Conservation (phyloP, 2,329 filamentous ascomycete genomes). For the Colletotrichum tofieldiae region DNA sequence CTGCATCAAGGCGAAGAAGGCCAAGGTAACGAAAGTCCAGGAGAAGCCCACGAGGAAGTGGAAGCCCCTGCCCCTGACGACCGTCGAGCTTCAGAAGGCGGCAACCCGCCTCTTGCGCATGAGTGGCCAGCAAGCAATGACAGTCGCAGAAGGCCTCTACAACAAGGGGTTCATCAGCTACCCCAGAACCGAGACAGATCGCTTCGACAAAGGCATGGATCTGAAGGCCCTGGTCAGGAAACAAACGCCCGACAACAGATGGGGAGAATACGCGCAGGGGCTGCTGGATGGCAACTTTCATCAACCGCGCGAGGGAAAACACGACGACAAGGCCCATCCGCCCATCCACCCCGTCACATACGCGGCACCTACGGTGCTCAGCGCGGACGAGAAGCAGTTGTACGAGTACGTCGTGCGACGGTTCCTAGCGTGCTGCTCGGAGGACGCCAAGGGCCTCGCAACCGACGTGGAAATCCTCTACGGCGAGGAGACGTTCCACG, state of each 20-base stretch:
- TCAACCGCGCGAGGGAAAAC: slow-evolving; percentile 84
- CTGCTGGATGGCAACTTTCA: slow-evolving; percentile 84
- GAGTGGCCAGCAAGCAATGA: slow-evolving; percentile 93
- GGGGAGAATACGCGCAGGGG: slow-evolving; percentile 85
- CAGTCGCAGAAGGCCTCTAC: slow-evolving; percentile 87
- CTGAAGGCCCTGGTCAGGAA: slow-evolving; percentile 85
- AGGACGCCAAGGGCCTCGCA: slow-evolving; percentile 89
- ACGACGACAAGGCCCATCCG: slow-evolving; percentile 97
- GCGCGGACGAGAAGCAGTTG: slow-evolving; percentile 79
- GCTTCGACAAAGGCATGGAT: slow-evolving; percentile 93
- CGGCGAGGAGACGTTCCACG: slow-evolving; percentile 85
- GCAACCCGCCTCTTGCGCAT: slow-evolving; percentile 91
- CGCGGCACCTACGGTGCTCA: slow-evolving; percentile 75
- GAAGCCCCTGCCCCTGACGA: slow-evolving; percentile 94
- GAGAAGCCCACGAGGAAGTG: slow-evolving; percentile 95
- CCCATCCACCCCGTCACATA: slow-evolving; percentile 97
- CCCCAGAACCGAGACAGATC: slow-evolving; percentile 95
- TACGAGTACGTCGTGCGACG: slow-evolving; percentile 95
- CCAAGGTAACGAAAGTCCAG: slow-evolving; percentile 86
- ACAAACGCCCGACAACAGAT: slow-evolving; percentile 81
- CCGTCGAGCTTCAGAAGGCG: slow-evolving; percentile 96
- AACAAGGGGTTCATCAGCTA: slow-evolving; percentile 98
- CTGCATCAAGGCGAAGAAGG: slow-evolving; percentile 82
- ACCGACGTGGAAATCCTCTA: slow-evolving; percentile 90
- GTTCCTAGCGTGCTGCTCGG: slow-evolving; percentile 95